Percentiles rank a stretch among this genome's conserved stretches.
phyloP scores from a whole-genome alignment of 140 eudicot genomes.

The Ambrosia hybrid region DNA sequence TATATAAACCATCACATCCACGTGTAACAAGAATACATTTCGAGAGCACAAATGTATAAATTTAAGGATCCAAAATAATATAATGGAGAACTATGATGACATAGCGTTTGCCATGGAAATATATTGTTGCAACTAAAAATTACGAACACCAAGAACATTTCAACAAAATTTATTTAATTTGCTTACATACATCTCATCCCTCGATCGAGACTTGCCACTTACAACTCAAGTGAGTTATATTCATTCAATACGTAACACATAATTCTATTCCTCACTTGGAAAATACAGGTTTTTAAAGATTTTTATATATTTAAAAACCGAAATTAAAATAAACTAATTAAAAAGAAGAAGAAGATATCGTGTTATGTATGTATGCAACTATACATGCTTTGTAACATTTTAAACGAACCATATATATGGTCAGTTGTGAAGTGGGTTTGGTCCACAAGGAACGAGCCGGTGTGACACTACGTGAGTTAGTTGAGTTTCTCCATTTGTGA shows the following conservation, averaged over 20 bases:
- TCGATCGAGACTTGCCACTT: background rate
- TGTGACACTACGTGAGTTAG: slow-evolving; percentile 43
- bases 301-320: background rate
- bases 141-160: background rate
- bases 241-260: background rate
- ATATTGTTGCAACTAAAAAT: background rate
- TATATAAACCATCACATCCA: too few species aligned
- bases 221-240: background rate
- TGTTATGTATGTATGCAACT: background rate
- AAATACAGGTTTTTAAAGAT: background rate
- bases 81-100: too few species aligned
- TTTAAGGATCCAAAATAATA: too few species aligned
- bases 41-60: too few species aligned
- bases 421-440: slow-evolving; percentile 76
- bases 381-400: background rate
- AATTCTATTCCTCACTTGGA: background rate
- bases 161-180: background rate
- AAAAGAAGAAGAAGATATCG: background rate
- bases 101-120: too few species aligned
- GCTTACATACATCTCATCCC: background rate
- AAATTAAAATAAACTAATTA: background rate
- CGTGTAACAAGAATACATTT: too few species aligned
- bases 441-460: slow-evolving; percentile 63
- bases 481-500: slow-evolving; percentile 20
- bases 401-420: background rate